Conservation (phyloP, 345 rosid genomes). For the Salix caprea region DNA sequence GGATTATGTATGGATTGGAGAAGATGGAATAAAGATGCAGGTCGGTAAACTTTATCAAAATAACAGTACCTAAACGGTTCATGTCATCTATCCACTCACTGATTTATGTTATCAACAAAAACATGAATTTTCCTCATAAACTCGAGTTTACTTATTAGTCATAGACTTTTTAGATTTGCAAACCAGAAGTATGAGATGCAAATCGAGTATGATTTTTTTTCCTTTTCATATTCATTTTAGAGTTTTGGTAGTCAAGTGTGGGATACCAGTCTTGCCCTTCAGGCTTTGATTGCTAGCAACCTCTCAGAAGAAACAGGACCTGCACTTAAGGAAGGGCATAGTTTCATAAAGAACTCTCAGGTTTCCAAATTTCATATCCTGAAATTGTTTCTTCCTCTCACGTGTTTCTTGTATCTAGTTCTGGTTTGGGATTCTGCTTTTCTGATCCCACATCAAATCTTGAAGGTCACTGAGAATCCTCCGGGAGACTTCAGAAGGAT, state of each 20-base stretch:
- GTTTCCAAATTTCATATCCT: not conserved
- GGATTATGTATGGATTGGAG: conserved; percentile 11
- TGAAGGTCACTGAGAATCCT: conserved; percentile 8
- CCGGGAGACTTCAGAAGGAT: conserved; percentile 15
- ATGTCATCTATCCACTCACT: too few relatives aligned
- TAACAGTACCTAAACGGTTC: not conserved
- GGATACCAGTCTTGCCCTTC: conserved; percentile 18
- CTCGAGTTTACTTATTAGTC: too few relatives aligned
- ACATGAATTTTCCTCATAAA: too few relatives aligned
- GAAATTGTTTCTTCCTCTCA: not conserved
- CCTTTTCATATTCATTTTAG: not conserved
- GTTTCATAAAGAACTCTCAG: conserved; percentile 19
- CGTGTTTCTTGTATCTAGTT: not conserved
- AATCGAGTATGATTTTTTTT: not conserved
- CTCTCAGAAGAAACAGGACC: conserved; percentile 2
- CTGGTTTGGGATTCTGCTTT: not conserved
- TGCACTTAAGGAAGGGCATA: conserved; percentile 13
- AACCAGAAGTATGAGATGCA: too few relatives aligned
- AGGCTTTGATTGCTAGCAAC: conserved; percentile 14
- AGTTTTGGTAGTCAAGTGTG: conserved; percentile 20
- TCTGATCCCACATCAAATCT: not conserved
- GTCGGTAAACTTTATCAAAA: not conserved
- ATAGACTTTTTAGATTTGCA: too few relatives aligned
- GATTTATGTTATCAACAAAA: too few relatives aligned
- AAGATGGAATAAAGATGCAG: conserved; percentile 19